These are phyloP conservation scores for Xylaria sp. DNA, from an alignment of 2,329 filamentous ascomycete species.

Conservation along the genomic window DNA sequence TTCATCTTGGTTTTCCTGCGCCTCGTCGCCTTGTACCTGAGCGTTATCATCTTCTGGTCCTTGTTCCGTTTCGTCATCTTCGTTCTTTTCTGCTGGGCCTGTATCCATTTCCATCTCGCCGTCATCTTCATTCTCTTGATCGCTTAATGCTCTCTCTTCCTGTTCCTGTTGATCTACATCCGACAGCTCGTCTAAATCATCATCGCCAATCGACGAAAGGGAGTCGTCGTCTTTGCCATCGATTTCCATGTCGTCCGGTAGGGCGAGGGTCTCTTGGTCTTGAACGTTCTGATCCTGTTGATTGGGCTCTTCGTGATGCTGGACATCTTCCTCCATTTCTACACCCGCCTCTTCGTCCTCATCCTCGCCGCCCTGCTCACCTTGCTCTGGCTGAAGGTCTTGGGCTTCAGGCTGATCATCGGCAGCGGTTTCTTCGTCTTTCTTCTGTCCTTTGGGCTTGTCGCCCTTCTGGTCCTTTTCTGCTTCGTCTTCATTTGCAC, in stretches of 20 bases:
- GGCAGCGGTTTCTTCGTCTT: constrained; percentile 68
- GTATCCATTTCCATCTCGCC: constrained; percentile 62
- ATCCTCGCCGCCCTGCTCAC: constrained; percentile 61
- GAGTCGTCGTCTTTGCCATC: constrained; percentile 73
- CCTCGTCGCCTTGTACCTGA: constrained; percentile 49
- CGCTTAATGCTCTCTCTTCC: constrained; percentile 52
- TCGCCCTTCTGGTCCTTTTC: constrained; percentile 85
- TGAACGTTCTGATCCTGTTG: constrained; percentile 79
- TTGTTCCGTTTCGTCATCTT: constrained; percentile 65
- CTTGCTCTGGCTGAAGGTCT: constrained; percentile 58
- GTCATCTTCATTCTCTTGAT: constrained; percentile 55
- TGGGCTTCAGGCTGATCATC: constrained; percentile 67
- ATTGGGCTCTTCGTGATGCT: constrained; percentile 66
- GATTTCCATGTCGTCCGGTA: constrained; percentile 89
- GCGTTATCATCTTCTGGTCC: constrained; percentile 54
- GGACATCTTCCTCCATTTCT: constrained; percentile 67
- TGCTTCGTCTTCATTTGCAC: constrained; percentile 79
- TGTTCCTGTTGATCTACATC: constrained; percentile 61
- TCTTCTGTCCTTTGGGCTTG: constrained; percentile 75
- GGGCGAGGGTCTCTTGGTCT: constrained; percentile 82
- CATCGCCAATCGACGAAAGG: constrained; percentile 61
- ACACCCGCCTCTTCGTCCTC: constrained; percentile 70
- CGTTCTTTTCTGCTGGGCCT: constrained; percentile 59
- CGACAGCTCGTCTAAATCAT: constrained; percentile 69
- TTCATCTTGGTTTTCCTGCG: constrained; percentile 51